Percentiles rank a stretch among this genome's conserved stretches.
phyloP scores from a whole-genome alignment of 768 basidiomycete genomes.

The Suillus luteus region DNA sequence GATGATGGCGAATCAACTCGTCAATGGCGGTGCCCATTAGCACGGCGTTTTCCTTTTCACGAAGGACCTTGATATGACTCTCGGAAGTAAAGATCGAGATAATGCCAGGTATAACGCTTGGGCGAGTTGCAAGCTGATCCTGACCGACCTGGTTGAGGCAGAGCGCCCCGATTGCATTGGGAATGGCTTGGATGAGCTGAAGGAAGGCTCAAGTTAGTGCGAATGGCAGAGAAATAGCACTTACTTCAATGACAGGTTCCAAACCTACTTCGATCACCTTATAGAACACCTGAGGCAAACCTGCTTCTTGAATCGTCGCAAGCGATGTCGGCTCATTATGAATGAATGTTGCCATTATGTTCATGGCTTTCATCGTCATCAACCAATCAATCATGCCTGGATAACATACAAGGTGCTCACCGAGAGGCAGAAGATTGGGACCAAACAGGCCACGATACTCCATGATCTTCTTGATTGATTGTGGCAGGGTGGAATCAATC shows the following conservation, averaged over 20 bases:
- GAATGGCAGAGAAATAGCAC: slow-evolving; percentile 12
- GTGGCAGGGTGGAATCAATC: slow-evolving; percentile 85
- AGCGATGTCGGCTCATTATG: slow-evolving; percentile 99
- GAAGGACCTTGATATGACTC: slow-evolving; percentile 76
- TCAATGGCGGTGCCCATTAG: slow-evolving; percentile 89
- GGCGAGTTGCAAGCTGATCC: slow-evolving; percentile 73
- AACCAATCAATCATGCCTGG: slow-evolving; percentile 14
- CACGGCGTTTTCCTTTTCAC: slow-evolving; percentile 92
- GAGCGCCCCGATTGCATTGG: slow-evolving; percentile 93
- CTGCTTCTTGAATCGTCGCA: slow-evolving; percentile 87
- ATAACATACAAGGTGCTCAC: slow-evolving; percentile 43
- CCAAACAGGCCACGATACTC: slow-evolving; percentile 84
- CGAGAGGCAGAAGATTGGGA: slow-evolving; percentile 79
- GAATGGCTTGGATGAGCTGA: slow-evolving; percentile 89
- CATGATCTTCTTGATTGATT: slow-evolving; percentile 87
- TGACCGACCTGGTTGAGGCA: slow-evolving; percentile 93
- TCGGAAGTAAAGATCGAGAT: slow-evolving; percentile 88
- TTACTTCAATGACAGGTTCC: slow-evolving; percentile 86
- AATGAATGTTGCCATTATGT: slow-evolving; percentile 94
- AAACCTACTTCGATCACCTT: slow-evolving; percentile 80
- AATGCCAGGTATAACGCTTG: slow-evolving; percentile 81
- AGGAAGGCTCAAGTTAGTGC: slow-evolving; percentile 9
- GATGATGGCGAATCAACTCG: slow-evolving; percentile 96
- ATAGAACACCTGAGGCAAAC: slow-evolving; percentile 89
- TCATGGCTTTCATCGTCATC: slow-evolving; percentile 57